These are phyloP conservation scores for Glonium stellatum DNA, from an alignment of 495 filamentous ascomycete species.

Conservation along the genomic window DNA sequence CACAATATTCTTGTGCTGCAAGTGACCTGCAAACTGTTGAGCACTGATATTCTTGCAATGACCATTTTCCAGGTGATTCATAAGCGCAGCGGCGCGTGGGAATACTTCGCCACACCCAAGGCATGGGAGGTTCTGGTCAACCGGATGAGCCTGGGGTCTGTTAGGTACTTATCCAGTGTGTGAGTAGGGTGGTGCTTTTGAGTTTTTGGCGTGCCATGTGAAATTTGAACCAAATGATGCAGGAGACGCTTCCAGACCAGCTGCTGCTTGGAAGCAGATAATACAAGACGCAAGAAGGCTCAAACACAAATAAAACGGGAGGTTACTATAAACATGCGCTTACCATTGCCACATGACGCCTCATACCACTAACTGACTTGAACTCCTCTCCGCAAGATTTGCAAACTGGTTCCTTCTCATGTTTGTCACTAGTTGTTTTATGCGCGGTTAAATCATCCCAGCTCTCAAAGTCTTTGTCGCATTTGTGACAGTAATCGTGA, in stretches of 20 bases:
- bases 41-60: slow-evolving; percentile 36
- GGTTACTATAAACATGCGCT: slow-evolving; percentile 15
- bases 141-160: slow-evolving; percentile 33
- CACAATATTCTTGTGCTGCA: slow-evolving; percentile 39
- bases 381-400: slow-evolving; percentile 48
- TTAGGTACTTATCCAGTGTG: slow-evolving; percentile 25
- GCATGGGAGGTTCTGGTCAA: slow-evolving; percentile 43
- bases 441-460: slow-evolving; percentile 37
- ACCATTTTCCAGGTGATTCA: slow-evolving; percentile 48
- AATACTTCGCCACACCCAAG: slow-evolving; percentile 42
- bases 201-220: not conserved
- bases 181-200: not conserved
- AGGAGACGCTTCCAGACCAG: too few relatives aligned
- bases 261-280: too few relatives aligned
- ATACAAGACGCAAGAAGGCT: too few relatives aligned
- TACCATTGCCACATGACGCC: slow-evolving; percentile 43
- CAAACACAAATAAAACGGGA: too few relatives aligned
- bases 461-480: slow-evolving; percentile 44
- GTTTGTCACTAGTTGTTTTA: slow-evolving; percentile 21
- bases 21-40: slow-evolving; percentile 35
- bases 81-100: slow-evolving; percentile 38
- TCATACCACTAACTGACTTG: slow-evolving; percentile 40
- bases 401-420: slow-evolving; percentile 36
- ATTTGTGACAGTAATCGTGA: slow-evolving; percentile 48
- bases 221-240: too few relatives aligned